A percentile compares a stretch with the other conserved stretches of the same genome.
These are phyloP conservation scores for Heteromeles arbutifolia DNA, from an alignment of 306 rosid species.

Conservation along the genomic window DNA sequence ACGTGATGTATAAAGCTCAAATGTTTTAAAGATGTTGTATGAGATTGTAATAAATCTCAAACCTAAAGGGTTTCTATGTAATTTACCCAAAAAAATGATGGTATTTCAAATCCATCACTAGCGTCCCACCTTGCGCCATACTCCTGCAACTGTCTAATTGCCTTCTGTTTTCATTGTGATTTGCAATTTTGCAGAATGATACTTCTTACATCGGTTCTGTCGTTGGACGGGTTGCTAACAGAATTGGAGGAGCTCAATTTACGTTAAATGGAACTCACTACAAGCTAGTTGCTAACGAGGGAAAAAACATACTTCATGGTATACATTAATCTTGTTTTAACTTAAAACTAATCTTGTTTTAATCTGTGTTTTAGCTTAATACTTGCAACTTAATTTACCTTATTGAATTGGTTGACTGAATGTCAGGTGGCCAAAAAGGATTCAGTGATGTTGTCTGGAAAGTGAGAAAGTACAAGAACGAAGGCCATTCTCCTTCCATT, in stretches of 20 bases:
- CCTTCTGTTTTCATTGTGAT: too few relatives aligned
- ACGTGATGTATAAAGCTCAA: too few relatives aligned
- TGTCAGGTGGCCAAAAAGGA: slow-evolving; percentile 68
- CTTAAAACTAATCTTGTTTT: background rate
- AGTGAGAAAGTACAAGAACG: slow-evolving; percentile 37
- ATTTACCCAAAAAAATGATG: too few relatives aligned
- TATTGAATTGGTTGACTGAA: slow-evolving; percentile 2
- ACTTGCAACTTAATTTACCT: background rate
- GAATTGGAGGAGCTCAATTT: slow-evolving; percentile 80
- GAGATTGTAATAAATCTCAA: too few relatives aligned
- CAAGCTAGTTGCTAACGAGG: slow-evolving; percentile 64
- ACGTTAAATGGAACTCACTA: slow-evolving; percentile 50
- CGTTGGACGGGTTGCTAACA: slow-evolving; percentile 82
- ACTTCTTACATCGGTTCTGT: slow-evolving; percentile 58
- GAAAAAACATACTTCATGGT: slow-evolving; percentile 82
- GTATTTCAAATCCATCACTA: too few relatives aligned
- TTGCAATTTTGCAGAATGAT: slow-evolving; percentile 44
- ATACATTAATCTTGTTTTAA: background rate
- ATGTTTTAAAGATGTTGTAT: too few relatives aligned
- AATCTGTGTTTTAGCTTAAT: too few relatives aligned
- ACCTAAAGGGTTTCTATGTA: too few relatives aligned
- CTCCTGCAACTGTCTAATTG: too few relatives aligned
- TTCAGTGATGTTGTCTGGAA: slow-evolving; percentile 79
- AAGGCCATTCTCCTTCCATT: slow-evolving; percentile 48
- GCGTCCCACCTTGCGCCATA: too few relatives aligned